Base-by-base conservation (phyloP, 78 protist genomes). In the Monosiga brevicollis region DNA sequence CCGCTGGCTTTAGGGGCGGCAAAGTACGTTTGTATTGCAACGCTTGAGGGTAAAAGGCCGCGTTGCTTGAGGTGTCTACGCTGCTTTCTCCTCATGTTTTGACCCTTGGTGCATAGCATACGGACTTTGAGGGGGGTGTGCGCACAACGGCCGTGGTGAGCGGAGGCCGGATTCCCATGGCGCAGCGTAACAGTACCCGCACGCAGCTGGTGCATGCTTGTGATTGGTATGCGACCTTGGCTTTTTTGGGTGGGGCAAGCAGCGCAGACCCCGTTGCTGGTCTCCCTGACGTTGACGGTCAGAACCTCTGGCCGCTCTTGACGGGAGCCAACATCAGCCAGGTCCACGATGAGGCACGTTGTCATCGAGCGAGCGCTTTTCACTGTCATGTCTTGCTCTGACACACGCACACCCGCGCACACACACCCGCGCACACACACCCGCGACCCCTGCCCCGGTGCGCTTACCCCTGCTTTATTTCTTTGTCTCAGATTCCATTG, bases 111-210 rank as follows among this genome's bases (percentile, higher is more conserved):
- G 84, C 76, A 54, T 55, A 81, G 34, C 75, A 49, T 38, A 49
- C 84, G 9, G 38, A 26, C 55, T 81, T 40, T 34, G 84, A 81
- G 32, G 84, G 84, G 24, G 84, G 84, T 10, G 74, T 43, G 72
- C 75, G 84, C 42, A 39, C 38, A 2, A 9, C 54, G 35, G 75
- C 75, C 34, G 20, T 81, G 3, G 62, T 81, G 25, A 10, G 32
- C 22, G 75, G 75, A 2, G 75, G 75, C 36, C 24, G 10, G 6
- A 11, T 71, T 22, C 75, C 75, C 75, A 20, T 2, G 11, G 38
- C 10, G 36, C 38, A 22, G 34, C 9, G 75, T 9, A 26, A 26
- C 38, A 24, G 36, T 26, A 71, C 75, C 75, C 9, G 75, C 9
- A 20, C 9, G 35, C 35, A 20, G 35, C 24, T 24, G 11, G 24